These are phyloP conservation scores for Penicillium sp. DNA, from an alignment of 2,329 filamentous ascomycete species.

Conservation along the genomic window DNA sequence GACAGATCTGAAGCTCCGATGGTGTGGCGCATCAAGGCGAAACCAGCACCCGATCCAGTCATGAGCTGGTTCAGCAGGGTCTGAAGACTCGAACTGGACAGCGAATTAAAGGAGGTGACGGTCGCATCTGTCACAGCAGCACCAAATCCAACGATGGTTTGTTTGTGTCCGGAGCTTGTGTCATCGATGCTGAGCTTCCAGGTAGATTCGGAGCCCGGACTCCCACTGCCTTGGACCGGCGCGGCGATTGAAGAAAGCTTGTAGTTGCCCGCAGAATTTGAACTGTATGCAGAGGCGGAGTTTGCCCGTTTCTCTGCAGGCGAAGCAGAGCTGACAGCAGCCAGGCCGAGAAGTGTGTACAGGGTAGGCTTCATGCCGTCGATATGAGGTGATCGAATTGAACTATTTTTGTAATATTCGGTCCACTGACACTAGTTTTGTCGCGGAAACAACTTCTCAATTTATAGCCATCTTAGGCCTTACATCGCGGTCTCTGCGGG, in stretches of 20 bases:
- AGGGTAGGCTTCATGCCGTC: neutral
- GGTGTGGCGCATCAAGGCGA: constrained; percentile 42
- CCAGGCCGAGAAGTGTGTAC: constrained; percentile 10
- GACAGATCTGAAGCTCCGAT: constrained; percentile 40
- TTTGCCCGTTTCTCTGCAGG: constrained; percentile 16
- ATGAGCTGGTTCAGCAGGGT: constrained; percentile 36
- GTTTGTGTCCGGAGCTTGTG: constrained; percentile 26
- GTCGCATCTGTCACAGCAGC: constrained; percentile 41
- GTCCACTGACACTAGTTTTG: neutral
- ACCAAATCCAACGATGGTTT: constrained; percentile 36
- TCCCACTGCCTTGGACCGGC: constrained; percentile 20
- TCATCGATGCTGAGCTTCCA: constrained; percentile 29
- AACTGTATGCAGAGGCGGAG: constrained; percentile 26
- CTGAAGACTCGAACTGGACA: constrained; percentile 29
- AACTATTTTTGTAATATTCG: neutral
- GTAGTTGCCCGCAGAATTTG: constrained; percentile 27
- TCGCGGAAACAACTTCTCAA: neutral
- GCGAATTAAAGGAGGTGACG: constrained; percentile 34
- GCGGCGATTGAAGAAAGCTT: constrained; percentile 22
- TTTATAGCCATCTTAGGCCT: neutral
- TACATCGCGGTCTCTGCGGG: neutral
- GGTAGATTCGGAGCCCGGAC: constrained; percentile 21
- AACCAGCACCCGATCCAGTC: constrained; percentile 34
- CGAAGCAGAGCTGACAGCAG: constrained; percentile 11
- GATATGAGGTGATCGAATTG: neutral